A percentile compares a stretch with the other conserved stretches of the same genome.
These are phyloP conservation scores for Gilbertella persicaria DNA, from an alignment of 371 early-diverging fungal species.

Conservation along the genomic window DNA sequence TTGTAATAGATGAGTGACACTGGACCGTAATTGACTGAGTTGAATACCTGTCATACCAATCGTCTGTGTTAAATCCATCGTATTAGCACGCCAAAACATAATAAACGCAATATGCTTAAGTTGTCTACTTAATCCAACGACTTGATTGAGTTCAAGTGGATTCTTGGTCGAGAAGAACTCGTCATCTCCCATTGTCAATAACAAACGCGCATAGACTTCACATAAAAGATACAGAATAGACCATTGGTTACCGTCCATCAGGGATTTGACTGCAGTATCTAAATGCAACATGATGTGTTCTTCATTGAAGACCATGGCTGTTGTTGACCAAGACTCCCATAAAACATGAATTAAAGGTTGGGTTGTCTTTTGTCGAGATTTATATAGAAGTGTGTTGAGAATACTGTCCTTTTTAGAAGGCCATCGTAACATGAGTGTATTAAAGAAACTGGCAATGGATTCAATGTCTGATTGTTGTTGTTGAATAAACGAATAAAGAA, in stretches of 20 bases:
- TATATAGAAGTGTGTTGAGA: constrained; percentile 55
- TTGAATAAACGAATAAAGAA: constrained; percentile 43
- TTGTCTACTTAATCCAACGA: constrained; percentile 56
- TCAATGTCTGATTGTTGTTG: constrained; percentile 15
- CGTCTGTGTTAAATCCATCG: constrained; percentile 37
- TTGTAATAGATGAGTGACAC: constrained; percentile 68
- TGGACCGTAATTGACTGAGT: constrained; percentile 58
- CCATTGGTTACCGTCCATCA: constrained; percentile 47
- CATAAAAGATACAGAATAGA: constrained; percentile 64
- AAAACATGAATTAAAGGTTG: constrained; percentile 26
- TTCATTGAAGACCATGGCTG: constrained; percentile 19
- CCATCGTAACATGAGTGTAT: constrained; percentile 62
- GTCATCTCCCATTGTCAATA: constrained; percentile 83
- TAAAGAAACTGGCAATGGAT: constrained; percentile 50
- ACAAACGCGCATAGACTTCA: constrained; percentile 71
- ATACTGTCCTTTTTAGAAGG: constrained; percentile 57
- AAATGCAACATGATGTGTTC: constrained; percentile 5
- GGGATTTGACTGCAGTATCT: constrained; percentile 1
- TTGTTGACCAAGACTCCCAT: constrained; percentile 35
- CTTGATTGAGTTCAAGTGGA: constrained; percentile 50
- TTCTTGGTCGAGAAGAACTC: constrained; percentile 58
- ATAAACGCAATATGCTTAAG: constrained; percentile 72
- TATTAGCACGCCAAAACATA: constrained; percentile 64
- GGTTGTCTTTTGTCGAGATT: constrained; percentile 4
- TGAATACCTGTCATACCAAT: constrained; percentile 54